These are phyloP conservation scores for Syncephalastrum monosporum DNA, from an alignment of 371 early-diverging fungal genomes.

Conservation along the genomic window DNA sequence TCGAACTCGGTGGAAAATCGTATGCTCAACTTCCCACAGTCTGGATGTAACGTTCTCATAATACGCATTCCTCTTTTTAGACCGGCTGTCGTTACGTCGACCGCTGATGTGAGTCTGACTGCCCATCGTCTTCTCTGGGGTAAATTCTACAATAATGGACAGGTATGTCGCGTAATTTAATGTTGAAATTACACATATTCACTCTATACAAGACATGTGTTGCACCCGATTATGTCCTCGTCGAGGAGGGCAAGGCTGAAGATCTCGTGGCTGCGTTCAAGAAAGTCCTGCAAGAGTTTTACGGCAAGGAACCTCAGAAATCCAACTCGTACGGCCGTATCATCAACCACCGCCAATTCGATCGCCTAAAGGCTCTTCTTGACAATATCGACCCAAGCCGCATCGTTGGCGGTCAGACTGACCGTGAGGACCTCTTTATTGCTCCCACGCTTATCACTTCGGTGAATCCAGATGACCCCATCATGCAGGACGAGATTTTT, in stretches of 20 bases:
- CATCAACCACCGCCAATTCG: slow-evolving; percentile 66
- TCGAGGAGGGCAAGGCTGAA: slow-evolving; percentile 51
- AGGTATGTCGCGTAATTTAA: slow-evolving; percentile 46
- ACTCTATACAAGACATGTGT: slow-evolving; percentile 64
- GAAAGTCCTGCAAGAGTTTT: slow-evolving; percentile 48
- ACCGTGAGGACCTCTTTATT: slow-evolving; percentile 59
- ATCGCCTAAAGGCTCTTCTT: slow-evolving; percentile 64
- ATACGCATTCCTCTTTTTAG: slow-evolving; percentile 16
- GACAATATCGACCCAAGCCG: slow-evolving; percentile 41
- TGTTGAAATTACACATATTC: no score
- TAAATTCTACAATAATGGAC: slow-evolving; percentile 82
- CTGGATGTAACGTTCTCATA: background rate
- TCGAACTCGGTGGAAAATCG: slow-evolving; percentile 89
- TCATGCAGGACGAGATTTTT: slow-evolving; percentile 82
- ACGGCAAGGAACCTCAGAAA: slow-evolving; percentile 46
- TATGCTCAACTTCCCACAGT: slow-evolving; percentile 10
- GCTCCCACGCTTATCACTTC: slow-evolving; percentile 67
- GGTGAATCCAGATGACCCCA: slow-evolving; percentile 46
- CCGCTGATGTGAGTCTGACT: slow-evolving; percentile 60
- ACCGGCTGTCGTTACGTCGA: slow-evolving; percentile 74
- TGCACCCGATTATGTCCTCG: slow-evolving; percentile 84
- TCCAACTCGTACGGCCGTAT: slow-evolving; percentile 68
- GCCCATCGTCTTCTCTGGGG: slow-evolving; percentile 81
- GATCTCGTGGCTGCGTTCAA: slow-evolving; percentile 50
- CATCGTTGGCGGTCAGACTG: slow-evolving; percentile 56